phyloP scores from a whole-genome alignment of 73 alveolate genomes.

The Uronychia setigera region DNA sequence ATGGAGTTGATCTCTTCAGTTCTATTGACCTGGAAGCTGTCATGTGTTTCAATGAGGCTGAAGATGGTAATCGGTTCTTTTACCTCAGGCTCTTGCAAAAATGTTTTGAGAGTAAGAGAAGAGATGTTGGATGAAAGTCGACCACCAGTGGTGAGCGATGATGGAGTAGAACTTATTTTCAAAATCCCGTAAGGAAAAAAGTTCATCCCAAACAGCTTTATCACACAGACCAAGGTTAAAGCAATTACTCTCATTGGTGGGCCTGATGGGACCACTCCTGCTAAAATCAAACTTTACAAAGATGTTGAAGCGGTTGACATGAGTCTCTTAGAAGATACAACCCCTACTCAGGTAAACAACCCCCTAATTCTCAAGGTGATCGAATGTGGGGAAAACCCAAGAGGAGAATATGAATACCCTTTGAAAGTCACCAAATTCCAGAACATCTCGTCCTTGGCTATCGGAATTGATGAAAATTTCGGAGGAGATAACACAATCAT shows the following conservation, averaged over 20 bases:
- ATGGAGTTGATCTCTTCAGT: conserved; percentile 30
- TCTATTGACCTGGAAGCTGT: conserved; percentile 27
- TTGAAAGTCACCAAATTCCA: conserved; percentile 78
- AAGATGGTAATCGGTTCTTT: neutral
- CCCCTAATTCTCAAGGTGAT: conserved; percentile 31
- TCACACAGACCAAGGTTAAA: conserved; percentile 69
- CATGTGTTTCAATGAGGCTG: conserved; percentile 18
- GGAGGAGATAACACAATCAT: conserved; percentile 79
- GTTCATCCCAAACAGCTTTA: conserved; percentile 7
- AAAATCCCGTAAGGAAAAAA: conserved; percentile 59
- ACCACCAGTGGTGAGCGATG: conserved; percentile 73
- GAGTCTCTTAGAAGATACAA: conserved; percentile 75
- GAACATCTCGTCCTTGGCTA: conserved; percentile 71
- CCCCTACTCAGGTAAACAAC: conserved; percentile 54
- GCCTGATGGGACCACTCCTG: conserved; percentile 86
- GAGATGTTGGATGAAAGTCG: conserved; percentile 72
- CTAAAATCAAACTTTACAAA: conserved; percentile 75
- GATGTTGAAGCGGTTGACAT: conserved; percentile 75
- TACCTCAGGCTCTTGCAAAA: conserved; percentile 24
- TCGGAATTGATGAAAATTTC: conserved; percentile 76
- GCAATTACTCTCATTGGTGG: conserved; percentile 86
- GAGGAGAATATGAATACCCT: conserved; percentile 76
- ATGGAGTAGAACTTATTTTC: conserved; percentile 76
- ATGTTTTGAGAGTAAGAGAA: conserved; percentile 68
- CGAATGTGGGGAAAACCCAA: conserved; percentile 72